phyloP scores from a whole-genome alignment of 1,284 basidiomycete genomes.

The Fomitopsis palustris region DNA sequence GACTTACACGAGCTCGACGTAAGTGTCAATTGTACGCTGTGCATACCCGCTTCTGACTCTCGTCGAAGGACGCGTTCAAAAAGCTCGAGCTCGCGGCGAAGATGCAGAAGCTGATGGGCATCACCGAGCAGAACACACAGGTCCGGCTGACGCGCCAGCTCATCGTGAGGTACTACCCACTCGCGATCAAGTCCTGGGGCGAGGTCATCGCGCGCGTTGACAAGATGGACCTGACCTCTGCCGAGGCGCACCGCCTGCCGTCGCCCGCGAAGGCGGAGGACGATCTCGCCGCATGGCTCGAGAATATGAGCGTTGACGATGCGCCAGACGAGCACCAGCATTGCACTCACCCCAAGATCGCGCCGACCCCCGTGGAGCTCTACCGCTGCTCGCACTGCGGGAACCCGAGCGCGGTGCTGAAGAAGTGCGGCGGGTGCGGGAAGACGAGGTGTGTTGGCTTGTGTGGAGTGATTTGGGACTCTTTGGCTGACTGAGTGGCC shows the following conservation, averaged over 20 bases:
- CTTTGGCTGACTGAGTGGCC: background rate
- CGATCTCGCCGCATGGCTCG: constrained; percentile 54
- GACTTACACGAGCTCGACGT: constrained; percentile 50
- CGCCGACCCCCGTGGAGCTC: constrained; percentile 40
- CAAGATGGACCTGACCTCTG: constrained; percentile 17
- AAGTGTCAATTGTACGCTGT: constrained; percentile 12
- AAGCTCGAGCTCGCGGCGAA: constrained; percentile 40
- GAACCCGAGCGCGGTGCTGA: constrained; percentile 51
- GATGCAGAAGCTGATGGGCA: too few relatives aligned
- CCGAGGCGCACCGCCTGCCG: constrained; percentile 20
- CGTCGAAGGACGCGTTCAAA: constrained; percentile 34
- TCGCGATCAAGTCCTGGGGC: constrained; percentile 43
- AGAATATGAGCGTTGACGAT: constrained; percentile 41
- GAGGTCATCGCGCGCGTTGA: constrained; percentile 38
- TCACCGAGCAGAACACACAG: constrained; percentile 33
- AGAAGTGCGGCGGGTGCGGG: constrained; percentile 27
- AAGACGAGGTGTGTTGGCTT: constrained; percentile 37
- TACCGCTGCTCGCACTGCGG: constrained; percentile 57
- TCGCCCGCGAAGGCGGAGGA: constrained; percentile 41
- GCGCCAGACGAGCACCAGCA: constrained; percentile 24
- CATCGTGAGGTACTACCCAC: constrained; percentile 40
- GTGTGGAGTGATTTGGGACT: background rate
- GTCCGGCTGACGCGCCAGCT: constrained; percentile 45
- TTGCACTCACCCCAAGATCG: constrained; percentile 38
- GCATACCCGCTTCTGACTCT: background rate